phyloP scores from a whole-genome alignment of 2,329 filamentous ascomycete genomes.

The Aureobasidium lini region DNA sequence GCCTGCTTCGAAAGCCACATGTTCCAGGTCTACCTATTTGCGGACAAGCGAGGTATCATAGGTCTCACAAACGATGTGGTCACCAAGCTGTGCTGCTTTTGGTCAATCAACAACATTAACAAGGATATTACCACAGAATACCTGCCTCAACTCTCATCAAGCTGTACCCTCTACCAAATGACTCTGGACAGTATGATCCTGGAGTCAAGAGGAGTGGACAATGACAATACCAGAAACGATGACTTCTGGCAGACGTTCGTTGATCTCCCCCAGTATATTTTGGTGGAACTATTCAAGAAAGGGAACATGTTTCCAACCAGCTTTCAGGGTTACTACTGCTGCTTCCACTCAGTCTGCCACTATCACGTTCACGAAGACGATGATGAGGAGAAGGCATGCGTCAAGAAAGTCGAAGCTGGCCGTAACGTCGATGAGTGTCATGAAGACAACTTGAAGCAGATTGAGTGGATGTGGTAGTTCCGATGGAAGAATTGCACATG shows the following conservation, averaged over 20 bases:
- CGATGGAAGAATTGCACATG: too few relatives aligned
- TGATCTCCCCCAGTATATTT: not conserved
- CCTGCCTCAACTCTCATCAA: not conserved
- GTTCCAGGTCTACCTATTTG: not conserved
- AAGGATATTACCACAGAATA: not conserved
- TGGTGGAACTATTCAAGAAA: not conserved
- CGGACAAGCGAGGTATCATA: not conserved
- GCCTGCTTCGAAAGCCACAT: not conserved
- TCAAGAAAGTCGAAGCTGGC: not conserved
- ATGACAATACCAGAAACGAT: not conserved
- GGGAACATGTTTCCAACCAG: not conserved
- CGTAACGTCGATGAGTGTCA: not conserved
- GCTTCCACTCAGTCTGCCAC: not conserved
- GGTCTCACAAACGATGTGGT: not conserved
- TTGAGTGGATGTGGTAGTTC: not conserved
- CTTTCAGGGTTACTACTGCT: not conserved
- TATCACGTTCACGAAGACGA: not conserved
- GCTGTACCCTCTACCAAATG: not conserved
- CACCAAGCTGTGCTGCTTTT: not conserved
- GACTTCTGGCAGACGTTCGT: not conserved
- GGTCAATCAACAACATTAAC: not conserved
- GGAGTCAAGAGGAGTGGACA: not conserved
- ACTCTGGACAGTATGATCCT: not conserved
- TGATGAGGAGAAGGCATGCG: not conserved
- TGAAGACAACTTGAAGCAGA: not conserved